Conservation (phyloP, 495 filamentous ascomycete species). For the Xylaria palmicola region DNA sequence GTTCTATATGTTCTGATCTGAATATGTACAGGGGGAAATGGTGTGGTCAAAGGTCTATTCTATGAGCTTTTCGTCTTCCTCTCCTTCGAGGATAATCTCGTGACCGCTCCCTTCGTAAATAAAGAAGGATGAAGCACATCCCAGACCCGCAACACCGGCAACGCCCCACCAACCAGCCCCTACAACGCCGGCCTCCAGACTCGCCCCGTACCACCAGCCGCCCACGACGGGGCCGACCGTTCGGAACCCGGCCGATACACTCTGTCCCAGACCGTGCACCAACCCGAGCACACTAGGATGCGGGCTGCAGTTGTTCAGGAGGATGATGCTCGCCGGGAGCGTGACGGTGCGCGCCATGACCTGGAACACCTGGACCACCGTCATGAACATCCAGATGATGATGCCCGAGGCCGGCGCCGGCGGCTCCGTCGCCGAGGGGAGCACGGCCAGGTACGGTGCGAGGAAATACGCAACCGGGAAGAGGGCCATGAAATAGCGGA, state of each 20-base stretch:
- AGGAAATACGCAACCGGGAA: conserved; percentile 75
- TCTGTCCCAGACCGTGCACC: conserved; percentile 79
- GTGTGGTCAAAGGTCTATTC: not conserved
- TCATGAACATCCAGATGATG: conserved; percentile 69
- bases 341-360: conserved; percentile 78
- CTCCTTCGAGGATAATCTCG: conserved; percentile 66
- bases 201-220: conserved; percentile 69
- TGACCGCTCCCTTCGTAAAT: conserved; percentile 74
- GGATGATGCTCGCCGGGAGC: conserved; percentile 70
- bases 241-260: conserved; percentile 66
- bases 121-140: conserved; percentile 59
- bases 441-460: conserved; percentile 69
- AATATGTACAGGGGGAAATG: not conserved
- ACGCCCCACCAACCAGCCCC: conserved; percentile 78
- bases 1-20: too few species aligned
- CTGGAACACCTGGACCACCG: conserved; percentile 66
- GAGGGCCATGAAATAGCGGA: conserved; percentile 64
- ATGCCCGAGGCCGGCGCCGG: conserved; percentile 64
- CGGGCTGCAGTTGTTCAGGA: conserved; percentile 81
- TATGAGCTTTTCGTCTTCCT: conserved; percentile 48
- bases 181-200: conserved; percentile 67
- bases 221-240: conserved; percentile 74
- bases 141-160: conserved; percentile 60
- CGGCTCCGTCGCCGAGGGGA: conserved; percentile 59
- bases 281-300: conserved; percentile 79